Base-by-base conservation (phyloP, 805 yeast species). In the Starmera caribaea region DNA sequence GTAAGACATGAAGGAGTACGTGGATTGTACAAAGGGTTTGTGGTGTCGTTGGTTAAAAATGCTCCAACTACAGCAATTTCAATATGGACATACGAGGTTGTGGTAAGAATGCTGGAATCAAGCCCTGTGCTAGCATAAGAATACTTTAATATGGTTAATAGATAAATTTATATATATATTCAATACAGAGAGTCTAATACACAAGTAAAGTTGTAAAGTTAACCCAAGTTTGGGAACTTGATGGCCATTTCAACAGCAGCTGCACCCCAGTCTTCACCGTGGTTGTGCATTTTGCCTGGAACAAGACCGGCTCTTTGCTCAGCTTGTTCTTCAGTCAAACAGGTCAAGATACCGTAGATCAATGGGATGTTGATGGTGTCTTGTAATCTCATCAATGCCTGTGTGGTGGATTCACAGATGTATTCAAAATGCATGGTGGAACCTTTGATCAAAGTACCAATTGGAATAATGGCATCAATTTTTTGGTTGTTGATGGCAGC, bases 251-350 rank as follows among this genome's bases (percentile, higher is more conserved):
- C 98, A 24, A 92, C 96, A 13, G 98, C 98, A 40, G 97, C 96
- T 30, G 94, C 89, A 50, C 95, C 98, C 98, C 98, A 90, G 61
- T 92, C 98, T 55, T 75, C 86, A 47, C 98, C 98, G 56, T 92
- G 98, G 68, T 90, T 90, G 62, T 92, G 97, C 79, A 79, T 74
- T 21, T 21, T 21, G 10, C 59, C 65, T 50, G 78, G 78, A 42
- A 82, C 87, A 45, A 90, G 66, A 21, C 97, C 98, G 11, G 97
- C 95, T 63, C 98, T 80, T 16, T 79, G 79, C 49, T 81, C 74
- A 12, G 97, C 98, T 66, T 92, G 98, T 54, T 83, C 89, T 50
- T 88, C 96, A 26, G 96, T 89, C 51, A 89, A 62, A 62, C 96
- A 89, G 16, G 97, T 92, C 54, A 92, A 73, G 26, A 92, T 77